A percentile compares a stretch with the other conserved stretches of the same genome.
phyloP scores from a whole-genome alignment of 1,284 basidiomycete genomes.

The Ustilago shanxiensis region DNA sequence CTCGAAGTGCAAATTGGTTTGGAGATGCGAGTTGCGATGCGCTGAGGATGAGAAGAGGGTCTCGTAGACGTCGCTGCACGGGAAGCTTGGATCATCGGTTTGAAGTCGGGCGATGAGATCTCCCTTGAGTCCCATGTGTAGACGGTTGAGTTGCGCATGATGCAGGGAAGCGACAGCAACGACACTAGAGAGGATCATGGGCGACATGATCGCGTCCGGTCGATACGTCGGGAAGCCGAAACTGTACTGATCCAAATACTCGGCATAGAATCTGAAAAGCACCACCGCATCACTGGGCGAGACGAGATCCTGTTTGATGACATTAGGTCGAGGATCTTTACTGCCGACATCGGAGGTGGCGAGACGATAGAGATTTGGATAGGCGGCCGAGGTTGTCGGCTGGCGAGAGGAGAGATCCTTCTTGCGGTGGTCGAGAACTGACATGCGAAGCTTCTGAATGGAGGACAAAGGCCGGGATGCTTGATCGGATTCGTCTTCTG shows the following conservation, averaged over 20 bases:
- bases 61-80: constrained; percentile 38
- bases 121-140: constrained; percentile 27
- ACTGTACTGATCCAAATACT: constrained; percentile 45
- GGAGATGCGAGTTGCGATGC: constrained; percentile 13
- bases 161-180: constrained; percentile 37
- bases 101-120: constrained; percentile 37
- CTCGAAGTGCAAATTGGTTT: constrained; percentile 36
- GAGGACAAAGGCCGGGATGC: constrained; percentile 32
- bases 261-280: constrained; percentile 44
- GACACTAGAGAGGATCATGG: constrained; percentile 38
- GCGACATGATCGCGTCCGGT: constrained; percentile 49
- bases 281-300: constrained; percentile 31
- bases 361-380: constrained; percentile 38
- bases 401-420: constrained; percentile 18
- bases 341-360: constrained; percentile 34
- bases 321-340: constrained; percentile 41
- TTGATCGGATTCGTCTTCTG: constrained; percentile 35
- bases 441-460: constrained; percentile 42
- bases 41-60: constrained; percentile 39
- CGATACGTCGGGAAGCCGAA: constrained; percentile 41
- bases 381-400: constrained; percentile 11
- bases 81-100: constrained; percentile 40
- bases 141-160: constrained; percentile 38
- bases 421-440: constrained; percentile 34
- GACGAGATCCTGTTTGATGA: constrained; percentile 44